phyloP scores from a whole-genome alignment of 805 yeast species.

The Ogataea siamensis region DNA sequence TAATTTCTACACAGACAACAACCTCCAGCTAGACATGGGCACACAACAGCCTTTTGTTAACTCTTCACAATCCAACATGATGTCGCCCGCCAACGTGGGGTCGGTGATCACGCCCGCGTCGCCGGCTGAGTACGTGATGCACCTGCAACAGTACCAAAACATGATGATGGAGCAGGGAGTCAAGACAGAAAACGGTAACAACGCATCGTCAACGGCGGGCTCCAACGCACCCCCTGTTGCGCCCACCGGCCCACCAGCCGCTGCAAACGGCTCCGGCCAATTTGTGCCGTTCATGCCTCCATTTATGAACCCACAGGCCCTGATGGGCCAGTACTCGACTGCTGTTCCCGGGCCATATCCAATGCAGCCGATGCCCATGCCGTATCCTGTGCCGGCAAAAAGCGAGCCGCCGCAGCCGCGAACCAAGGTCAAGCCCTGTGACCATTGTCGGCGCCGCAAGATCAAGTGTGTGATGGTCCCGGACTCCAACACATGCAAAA shows the following conservation, averaged over 20 bases:
- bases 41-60: slow-evolving; percentile 17
- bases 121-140: slow-evolving; percentile 34
- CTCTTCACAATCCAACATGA: slow-evolving; percentile 19
- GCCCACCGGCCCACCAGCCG: background rate
- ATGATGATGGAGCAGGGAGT: slow-evolving; percentile 30
- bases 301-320: slow-evolving; percentile 15
- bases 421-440: slow-evolving; percentile 64
- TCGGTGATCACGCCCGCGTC: slow-evolving; percentile 24
- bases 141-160: slow-evolving; percentile 35
- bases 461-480: slow-evolving; percentile 74
- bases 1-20: slow-evolving; percentile 24
- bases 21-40: slow-evolving; percentile 19
- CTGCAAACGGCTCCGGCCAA: slow-evolving; percentile 8
- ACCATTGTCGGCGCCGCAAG: slow-evolving; percentile 77
- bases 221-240: background rate
- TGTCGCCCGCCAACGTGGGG: slow-evolving; percentile 29
- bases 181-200: slow-evolving; percentile 17
- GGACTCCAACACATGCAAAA: slow-evolving; percentile 61
- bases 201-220: slow-evolving; percentile 2
- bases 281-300: slow-evolving; percentile 16
- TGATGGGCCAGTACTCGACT: slow-evolving; percentile 15
- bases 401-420: slow-evolving; percentile 39
- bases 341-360: slow-evolving; percentile 10
- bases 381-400: slow-evolving; percentile 15
- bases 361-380: slow-evolving; percentile 8